Evolutionary conservation across 768 basidiomycete species (phyloP), one percentile per base, ranked within the genome.

Genomic region (Sarcomyxa edulis): DNA sequence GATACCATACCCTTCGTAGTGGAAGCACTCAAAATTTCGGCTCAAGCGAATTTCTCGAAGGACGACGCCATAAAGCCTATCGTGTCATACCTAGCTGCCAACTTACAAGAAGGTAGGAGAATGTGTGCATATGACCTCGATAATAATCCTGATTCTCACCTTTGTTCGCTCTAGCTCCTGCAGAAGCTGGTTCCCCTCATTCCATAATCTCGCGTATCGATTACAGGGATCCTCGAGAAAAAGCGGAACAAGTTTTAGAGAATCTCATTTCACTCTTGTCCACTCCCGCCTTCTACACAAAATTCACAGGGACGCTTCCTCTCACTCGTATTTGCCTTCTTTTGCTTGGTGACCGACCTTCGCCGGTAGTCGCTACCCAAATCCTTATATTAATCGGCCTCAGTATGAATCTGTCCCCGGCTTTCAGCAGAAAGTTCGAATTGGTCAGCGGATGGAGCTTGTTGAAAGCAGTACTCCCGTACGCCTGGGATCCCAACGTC

Each of bases 31-130:
- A 72, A 70, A 28, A 64, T 72, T 4, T 72, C 78, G 3, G 71
- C 82, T 36, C 71, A 77, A 50, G 69, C 80, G 0, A 66, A 75
- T n/a, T 90, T 88, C 49, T 72, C 76, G 3, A 71, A 76, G 27
- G 84, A 85, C 19, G 81, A 84, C 33, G 68, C 73, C 1, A 84
- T 95, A 50, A 95, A 92, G 52, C 92, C 94, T 0, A 60, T 93
- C 1, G 77, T 91, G 4, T 84, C 90, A 0, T 95, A 88, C 55
- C 63, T 95, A 6, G 86, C 89, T 2, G 86, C 90, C 0, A 84
- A 85, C 52, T 58, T 93, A 9, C 76, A 84, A 44, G 72, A 74
- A 53, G 69, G 87, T 86, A 38, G 39, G 74, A 11, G 12, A 20
- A 22, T 25, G 23, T 12, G 19, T 40, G 36, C 12, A 11, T 8